Percentiles rank a stretch among this genome's conserved stretches.
Evolutionary conservation across 2,329 filamentous ascomycete genomes (phyloP).

Genomic region (Sporothrix pallida): DNA sequence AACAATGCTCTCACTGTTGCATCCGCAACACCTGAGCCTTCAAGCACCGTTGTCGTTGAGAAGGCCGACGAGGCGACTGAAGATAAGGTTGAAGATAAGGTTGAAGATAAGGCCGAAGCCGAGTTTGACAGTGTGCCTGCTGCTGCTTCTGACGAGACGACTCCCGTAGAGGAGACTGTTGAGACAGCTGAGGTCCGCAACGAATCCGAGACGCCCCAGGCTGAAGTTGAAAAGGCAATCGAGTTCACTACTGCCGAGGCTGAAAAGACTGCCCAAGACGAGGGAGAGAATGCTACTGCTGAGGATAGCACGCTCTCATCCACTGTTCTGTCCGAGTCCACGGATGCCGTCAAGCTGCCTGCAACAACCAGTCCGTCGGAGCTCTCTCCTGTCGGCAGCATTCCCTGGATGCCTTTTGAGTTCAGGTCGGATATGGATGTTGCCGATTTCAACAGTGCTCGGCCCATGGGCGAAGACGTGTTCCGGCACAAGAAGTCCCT

Average conservation of each 20-base stretch:
- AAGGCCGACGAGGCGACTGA: not conserved
- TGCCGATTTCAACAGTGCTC: slow-evolving; percentile 58
- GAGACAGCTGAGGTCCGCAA: not conserved
- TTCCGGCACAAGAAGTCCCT: slow-evolving; percentile 63
- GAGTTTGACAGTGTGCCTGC: not conserved
- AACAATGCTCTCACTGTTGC: slow-evolving; percentile 34
- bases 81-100: not conserved
- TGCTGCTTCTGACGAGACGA: too few species aligned
- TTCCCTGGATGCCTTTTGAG: slow-evolving; percentile 66
- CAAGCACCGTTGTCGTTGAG: not conserved
- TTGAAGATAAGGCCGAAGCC: not conserved
- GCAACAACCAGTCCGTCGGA: slow-evolving; percentile 58
- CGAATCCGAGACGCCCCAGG: not conserved
- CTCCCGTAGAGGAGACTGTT: not conserved
- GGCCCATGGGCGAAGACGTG: slow-evolving; percentile 52
- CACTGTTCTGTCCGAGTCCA: slow-evolving; percentile 57
- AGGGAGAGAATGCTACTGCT: slow-evolving; percentile 53
- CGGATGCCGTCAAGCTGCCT: slow-evolving; percentile 56
- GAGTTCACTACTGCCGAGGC: slow-evolving; percentile 31
- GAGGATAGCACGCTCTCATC: slow-evolving; percentile 62
- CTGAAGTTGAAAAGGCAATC: not conserved
- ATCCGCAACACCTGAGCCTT: slow-evolving; percentile 31
- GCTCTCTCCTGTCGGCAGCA: slow-evolving; percentile 56
- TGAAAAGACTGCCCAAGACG: slow-evolving; percentile 45
- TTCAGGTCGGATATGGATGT: slow-evolving; percentile 58